Evolutionary conservation across 148 eudicot species (phyloP), one percentile per base, ranked within the genome.

Genomic region (Vaccinium corymbosum): DNA sequence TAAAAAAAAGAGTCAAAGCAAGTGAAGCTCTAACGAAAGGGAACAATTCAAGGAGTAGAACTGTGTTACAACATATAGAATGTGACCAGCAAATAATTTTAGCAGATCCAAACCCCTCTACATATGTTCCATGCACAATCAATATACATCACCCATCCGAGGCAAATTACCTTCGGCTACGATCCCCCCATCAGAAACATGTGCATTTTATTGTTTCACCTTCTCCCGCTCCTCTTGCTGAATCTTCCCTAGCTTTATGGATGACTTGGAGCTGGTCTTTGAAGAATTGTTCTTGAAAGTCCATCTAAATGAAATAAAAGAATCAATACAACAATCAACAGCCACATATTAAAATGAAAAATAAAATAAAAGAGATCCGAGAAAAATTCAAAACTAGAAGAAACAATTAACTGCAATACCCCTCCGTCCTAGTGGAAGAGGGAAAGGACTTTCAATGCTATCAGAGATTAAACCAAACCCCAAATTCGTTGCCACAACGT

Each of bases 301-400:
- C 94, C 94, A 94, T 90, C 98, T 94, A 84, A 38, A 4, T 38
- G 42, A 38, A 38, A 38, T 38, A 38, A 38, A 38, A 38, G 42
- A 38, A 84, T 19, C 76, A 82, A 16, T 50, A 16, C 17, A 76
- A 48, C 57, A 76, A 76, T 76, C 64, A 49, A 51, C 10, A 49
- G 35, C 35, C 35, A 32, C 1, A 32, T 32, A 0, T 32, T 32
- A 32, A 32, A 32, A 32, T 32, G 1, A 27, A 27, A 27, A 27
- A 27, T 27, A 32, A 15, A 20, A 2, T n/a, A n/a, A 10, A 3
- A 38, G 29, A 70, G 16, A 70, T 29, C 75, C 15, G 38, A 73
- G 20, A 73, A 38, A 73, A 32, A 35, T 32, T 73, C 48, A 35
- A 73, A 42, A 42, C 77, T 73, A 35, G 49, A 9, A 35, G 20